Percentiles rank a stretch among this genome's conserved stretches.
These are phyloP conservation scores for Geotrichum macrosporum DNA, from an alignment of 1,139 yeast genomes.

Conservation along the genomic window DNA sequence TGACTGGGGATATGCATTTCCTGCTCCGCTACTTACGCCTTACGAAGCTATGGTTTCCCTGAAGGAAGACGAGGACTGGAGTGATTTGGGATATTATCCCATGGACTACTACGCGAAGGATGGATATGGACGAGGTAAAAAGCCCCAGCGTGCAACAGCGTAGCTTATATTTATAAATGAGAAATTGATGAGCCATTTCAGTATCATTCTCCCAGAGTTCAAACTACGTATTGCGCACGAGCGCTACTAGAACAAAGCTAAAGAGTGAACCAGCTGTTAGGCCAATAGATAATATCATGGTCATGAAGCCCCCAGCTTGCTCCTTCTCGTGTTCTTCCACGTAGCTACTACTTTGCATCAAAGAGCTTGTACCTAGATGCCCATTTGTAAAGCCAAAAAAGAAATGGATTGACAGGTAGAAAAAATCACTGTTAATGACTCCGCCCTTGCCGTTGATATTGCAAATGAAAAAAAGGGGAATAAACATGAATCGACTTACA, in stretches of 20 bases:
- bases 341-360: constrained; percentile 69
- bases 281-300: constrained; percentile 70
- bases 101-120: constrained; percentile 92
- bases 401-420: constrained; percentile 68
- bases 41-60: constrained; percentile 93
- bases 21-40: constrained; percentile 87
- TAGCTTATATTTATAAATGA: not conserved
- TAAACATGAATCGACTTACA: constrained; percentile 51
- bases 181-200: too few species aligned
- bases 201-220: not conserved
- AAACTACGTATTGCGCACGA: not conserved
- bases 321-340: constrained; percentile 65
- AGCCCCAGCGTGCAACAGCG: constrained; percentile 44
- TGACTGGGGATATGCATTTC: constrained; percentile 98
- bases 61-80: constrained; percentile 67
- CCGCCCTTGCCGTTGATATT: constrained; percentile 30
- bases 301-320: constrained; percentile 92
- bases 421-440: constrained; percentile 49
- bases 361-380: constrained; percentile 71
- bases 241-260: constrained; percentile 53
- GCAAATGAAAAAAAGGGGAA: constrained; percentile 45
- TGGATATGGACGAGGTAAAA: constrained; percentile 88
- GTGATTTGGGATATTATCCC: constrained; percentile 60
- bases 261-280: constrained; percentile 71
- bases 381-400: constrained; percentile 85